Conservation (phyloP, 177 flowering plant species). For the Vitis hybrid region DNA sequence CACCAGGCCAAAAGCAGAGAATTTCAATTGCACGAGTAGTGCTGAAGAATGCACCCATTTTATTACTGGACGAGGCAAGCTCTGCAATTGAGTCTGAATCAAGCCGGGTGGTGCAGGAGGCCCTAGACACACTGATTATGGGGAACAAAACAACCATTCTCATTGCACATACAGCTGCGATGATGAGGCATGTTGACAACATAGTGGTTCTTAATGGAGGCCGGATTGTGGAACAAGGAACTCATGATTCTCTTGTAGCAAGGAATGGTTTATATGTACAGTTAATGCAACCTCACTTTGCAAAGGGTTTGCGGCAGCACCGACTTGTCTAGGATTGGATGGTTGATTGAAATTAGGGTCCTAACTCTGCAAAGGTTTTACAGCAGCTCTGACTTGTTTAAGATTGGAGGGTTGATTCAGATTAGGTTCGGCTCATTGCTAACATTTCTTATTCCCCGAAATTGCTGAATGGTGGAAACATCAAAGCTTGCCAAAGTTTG, state of each 20-base stretch:
- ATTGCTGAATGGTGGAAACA: neutral
- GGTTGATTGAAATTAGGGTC: neutral
- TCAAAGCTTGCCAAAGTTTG: neutral
- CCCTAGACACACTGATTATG: slow-evolving; percentile 93
- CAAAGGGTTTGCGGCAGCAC: slow-evolving; percentile 85
- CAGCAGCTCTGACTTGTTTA: slow-evolving; percentile 26
- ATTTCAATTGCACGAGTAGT: slow-evolving; percentile 93
- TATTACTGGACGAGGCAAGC: slow-evolving; percentile 91
- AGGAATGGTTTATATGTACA: slow-evolving; percentile 80
- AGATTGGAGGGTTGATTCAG: neutral
- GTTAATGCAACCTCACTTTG: slow-evolving; percentile 94
- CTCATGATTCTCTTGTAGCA: slow-evolving; percentile 73
- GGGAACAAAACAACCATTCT: slow-evolving; percentile 95
- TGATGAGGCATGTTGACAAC: slow-evolving; percentile 98
- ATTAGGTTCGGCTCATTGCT: neutral
- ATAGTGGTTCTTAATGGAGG: slow-evolving; percentile 97
- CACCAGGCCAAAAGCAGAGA: slow-evolving; percentile 97
- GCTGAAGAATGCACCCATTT: slow-evolving; percentile 91
- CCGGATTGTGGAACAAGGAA: slow-evolving; percentile 92
- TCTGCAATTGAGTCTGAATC: slow-evolving; percentile 96
- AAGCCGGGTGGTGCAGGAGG: slow-evolving; percentile 95
- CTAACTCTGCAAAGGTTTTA: neutral
- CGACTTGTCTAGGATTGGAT: slow-evolving; percentile 27
- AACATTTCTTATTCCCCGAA: neutral
- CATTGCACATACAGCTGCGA: slow-evolving; percentile 91